phyloP scores from a whole-genome alignment of 176 grass and related monocot species.

The Aegilops speltoides region DNA sequence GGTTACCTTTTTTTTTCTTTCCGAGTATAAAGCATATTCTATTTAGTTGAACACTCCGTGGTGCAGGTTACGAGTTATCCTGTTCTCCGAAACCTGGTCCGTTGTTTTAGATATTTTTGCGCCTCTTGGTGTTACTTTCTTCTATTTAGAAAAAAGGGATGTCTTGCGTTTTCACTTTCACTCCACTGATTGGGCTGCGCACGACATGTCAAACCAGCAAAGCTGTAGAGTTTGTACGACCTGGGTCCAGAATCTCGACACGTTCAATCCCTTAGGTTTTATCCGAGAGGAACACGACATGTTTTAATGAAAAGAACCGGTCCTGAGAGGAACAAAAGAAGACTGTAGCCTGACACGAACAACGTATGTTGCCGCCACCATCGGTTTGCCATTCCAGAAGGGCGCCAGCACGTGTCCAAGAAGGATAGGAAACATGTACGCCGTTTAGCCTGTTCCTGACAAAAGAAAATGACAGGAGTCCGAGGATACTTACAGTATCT shows the following conservation, averaged over 20 bases:
- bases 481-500: not conserved
- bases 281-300: conserved; percentile 24
- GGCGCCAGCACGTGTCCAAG: not conserved
- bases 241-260: conserved; percentile 20
- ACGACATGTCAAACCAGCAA: conserved; percentile 23
- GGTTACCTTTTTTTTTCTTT: no score
- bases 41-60: no score
- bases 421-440: not conserved
- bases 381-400: not conserved
- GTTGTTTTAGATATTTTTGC: no score
- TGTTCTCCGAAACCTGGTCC: no score
- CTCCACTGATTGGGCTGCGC: not conserved
- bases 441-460: not conserved
- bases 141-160: no score
- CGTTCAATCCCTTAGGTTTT: conserved; percentile 1
- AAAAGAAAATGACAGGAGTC: not conserved
- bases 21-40: no score
- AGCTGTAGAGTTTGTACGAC: conserved; percentile 26
- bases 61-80: no score
- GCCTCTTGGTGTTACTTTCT: no score
- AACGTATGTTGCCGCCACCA: not conserved
- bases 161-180: not conserved
- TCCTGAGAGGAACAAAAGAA: not conserved
- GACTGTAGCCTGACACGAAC: not conserved
- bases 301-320: not conserved